These are phyloP conservation scores for Lasiosphaeriaceae sp. DNA, from an alignment of 495 filamentous ascomycete species.

Conservation along the genomic window DNA sequence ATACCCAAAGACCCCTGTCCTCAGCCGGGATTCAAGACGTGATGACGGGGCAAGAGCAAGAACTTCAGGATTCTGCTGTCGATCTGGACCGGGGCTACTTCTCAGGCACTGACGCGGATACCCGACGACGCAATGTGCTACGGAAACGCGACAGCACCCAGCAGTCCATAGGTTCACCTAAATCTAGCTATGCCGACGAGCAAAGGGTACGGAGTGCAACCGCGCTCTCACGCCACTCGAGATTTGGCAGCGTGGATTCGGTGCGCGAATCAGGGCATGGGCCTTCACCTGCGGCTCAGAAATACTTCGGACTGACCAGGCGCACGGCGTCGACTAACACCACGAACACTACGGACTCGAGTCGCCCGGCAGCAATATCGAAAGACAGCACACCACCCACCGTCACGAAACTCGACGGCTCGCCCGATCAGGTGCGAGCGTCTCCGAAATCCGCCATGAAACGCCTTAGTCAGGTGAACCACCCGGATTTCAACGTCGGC, in stretches of 20 bases:
- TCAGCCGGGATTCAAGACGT: slow-evolving; percentile 44
- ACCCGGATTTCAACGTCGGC: slow-evolving; percentile 49
- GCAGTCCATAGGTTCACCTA: slow-evolving; percentile 50
- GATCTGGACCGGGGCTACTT: slow-evolving; percentile 92
- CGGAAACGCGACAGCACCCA: slow-evolving; percentile 67
- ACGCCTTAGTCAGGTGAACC: slow-evolving; percentile 45
- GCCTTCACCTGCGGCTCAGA: slow-evolving; percentile 47
- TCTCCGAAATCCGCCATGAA: slow-evolving; percentile 45
- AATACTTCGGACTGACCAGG: slow-evolving; percentile 58
- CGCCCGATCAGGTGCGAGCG: slow-evolving; percentile 51
- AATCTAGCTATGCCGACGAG: slow-evolving; percentile 72
- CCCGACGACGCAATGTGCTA: slow-evolving; percentile 69
- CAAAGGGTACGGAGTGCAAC: slow-evolving; percentile 56
- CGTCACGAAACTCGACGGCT: slow-evolving; percentile 64
- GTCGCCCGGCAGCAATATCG: slow-evolving; percentile 41
- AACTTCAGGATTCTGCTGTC: slow-evolving; percentile 36
- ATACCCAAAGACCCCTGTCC: slow-evolving; percentile 32
- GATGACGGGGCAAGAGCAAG: slow-evolving; percentile 24
- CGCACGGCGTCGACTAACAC: slow-evolving; percentile 49
- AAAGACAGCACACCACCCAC: slow-evolving; percentile 51
- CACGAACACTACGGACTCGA: slow-evolving; percentile 44
- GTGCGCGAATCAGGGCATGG: slow-evolving; percentile 37
- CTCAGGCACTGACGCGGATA: slow-evolving; percentile 80
- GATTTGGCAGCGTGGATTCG: slow-evolving; percentile 69
- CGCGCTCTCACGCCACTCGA: slow-evolving; percentile 65